Base-by-base conservation (phyloP, 768 basidiomycete species). In the Boletus bicolor region DNA sequence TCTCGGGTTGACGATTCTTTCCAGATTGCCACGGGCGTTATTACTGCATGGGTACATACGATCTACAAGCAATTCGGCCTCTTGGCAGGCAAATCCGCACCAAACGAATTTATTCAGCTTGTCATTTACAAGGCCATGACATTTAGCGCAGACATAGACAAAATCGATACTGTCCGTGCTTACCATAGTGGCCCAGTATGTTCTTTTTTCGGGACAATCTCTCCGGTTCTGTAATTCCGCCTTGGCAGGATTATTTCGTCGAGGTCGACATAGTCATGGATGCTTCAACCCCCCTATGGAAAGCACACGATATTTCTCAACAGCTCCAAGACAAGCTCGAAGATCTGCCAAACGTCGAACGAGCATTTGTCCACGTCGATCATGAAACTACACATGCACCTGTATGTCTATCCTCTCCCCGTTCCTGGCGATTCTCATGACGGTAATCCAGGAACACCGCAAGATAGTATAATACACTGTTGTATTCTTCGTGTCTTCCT, bases 201-300 rank as follows among this genome's bases (percentile, higher is more conserved):
- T 48, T 12, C 17, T 4, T 38, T 21, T 44, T 32, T 11, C 14
- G 4, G 28, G 32, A 21, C 1, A 3, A 19, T 28, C 5, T 38
- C 36, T 5, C 11, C 11, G 1, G 12, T 35, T 30, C 24, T 17
- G 28, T 60, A 14, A 63, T 54, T 54, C 36, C 15, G 34, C 38
- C 19, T 42, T 32, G 5, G 49, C 63, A 89, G 87, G 82, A 92
- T 56, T 96, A 93, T 67, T 91, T 94, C 67, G 94, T 98, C 44
- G 97, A 98, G 72, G 80, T 98, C 14, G 97, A 99, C 70, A 82
- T 98, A 44, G 95, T 98, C 42, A 91, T 98, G 87, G 81, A 86
- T 57, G 87, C 87, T 10, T 83, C 84, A 54, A 97, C 93, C 26
- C 91, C 93, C 0, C 75, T 98, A 1, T 91, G 88, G 86, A 87